Percentiles rank a stretch among this genome's conserved stretches.
Evolutionary conservation across 305 asterid species (phyloP).

Genomic region (Ajuga reptans): DNA sequence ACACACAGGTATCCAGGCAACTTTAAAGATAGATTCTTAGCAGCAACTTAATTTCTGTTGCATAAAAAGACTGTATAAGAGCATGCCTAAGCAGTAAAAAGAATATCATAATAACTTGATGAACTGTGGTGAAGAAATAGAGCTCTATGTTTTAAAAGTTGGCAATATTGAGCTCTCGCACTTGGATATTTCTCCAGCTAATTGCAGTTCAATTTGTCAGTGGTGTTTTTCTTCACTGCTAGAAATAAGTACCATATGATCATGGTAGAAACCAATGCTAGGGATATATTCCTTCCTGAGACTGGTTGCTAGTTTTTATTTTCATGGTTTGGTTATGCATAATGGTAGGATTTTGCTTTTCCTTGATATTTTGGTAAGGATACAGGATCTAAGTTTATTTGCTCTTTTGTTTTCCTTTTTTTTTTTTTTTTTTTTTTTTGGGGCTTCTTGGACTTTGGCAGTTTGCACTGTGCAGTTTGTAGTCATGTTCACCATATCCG

Average conservation of each 20-base stretch:
- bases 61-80: not conserved
- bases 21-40: not conserved
- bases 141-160: not conserved
- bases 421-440: too few relatives aligned
- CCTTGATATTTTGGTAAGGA: not conserved
- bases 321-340: slow-evolving; percentile 4
- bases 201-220: not conserved
- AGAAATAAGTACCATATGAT: not conserved
- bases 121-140: not conserved
- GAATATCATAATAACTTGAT: not conserved
- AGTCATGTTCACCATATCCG: slow-evolving; percentile 61
- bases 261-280: slow-evolving; percentile 7
- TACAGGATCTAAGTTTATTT: not conserved
- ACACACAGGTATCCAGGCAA: not conserved
- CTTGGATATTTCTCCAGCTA: not conserved
- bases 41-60: not conserved
- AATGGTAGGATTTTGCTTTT: slow-evolving; percentile 7
- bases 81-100: not conserved
- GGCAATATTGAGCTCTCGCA: not conserved
- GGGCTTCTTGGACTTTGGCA: slow-evolving; percentile 39
- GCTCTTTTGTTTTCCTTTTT: not conserved
- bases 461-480: slow-evolving; percentile 79
- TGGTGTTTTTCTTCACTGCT: not conserved
- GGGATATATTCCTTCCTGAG: not conserved
- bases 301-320: not conserved